Evolutionary conservation across 495 filamentous ascomycete species (phyloP).

Genomic region (Xylaria venustula): DNA sequence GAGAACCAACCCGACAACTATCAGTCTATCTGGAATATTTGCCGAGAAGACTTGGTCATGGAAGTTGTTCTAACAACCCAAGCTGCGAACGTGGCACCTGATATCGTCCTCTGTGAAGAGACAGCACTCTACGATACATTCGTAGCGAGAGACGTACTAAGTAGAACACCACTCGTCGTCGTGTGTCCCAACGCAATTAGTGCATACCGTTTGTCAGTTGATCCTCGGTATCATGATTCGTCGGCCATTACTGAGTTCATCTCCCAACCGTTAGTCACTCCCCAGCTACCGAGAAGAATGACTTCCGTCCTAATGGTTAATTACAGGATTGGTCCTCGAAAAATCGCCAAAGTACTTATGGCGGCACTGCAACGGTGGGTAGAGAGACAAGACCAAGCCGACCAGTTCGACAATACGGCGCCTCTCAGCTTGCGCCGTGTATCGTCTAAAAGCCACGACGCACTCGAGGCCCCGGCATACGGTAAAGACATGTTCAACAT

Average conservation of each 20-base stretch:
- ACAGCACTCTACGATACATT: not conserved
- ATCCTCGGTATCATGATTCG: constrained; percentile 15
- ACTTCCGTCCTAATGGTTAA: not conserved
- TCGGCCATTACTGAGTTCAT: constrained; percentile 26
- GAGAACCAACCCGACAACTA: constrained; percentile 24
- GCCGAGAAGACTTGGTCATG: constrained; percentile 27
- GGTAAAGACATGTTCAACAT: not conserved
- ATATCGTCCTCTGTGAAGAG: constrained; percentile 21
- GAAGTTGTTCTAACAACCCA: constrained; percentile 16
- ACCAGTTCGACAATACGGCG: not conserved
- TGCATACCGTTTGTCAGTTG: constrained; percentile 19
- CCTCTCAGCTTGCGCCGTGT: not conserved
- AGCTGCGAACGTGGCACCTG: not conserved
- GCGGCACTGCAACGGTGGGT: constrained; percentile 32
- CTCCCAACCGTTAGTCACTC: constrained; percentile 31
- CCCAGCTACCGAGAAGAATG: not conserved
- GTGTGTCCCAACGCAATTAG: constrained; percentile 27
- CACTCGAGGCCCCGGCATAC: not conserved
- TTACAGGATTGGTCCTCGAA: constrained; percentile 55
- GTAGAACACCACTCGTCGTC: constrained; percentile 12
- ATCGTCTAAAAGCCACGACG: not conserved
- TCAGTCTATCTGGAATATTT: constrained; percentile 23
- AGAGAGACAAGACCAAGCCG: constrained; percentile 6
- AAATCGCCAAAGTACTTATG: constrained; percentile 56
- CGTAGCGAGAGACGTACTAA: not conserved